Base-by-base conservation (phyloP, 768 basidiomycete genomes). In the Tubosaeta brunneosetosa region DNA sequence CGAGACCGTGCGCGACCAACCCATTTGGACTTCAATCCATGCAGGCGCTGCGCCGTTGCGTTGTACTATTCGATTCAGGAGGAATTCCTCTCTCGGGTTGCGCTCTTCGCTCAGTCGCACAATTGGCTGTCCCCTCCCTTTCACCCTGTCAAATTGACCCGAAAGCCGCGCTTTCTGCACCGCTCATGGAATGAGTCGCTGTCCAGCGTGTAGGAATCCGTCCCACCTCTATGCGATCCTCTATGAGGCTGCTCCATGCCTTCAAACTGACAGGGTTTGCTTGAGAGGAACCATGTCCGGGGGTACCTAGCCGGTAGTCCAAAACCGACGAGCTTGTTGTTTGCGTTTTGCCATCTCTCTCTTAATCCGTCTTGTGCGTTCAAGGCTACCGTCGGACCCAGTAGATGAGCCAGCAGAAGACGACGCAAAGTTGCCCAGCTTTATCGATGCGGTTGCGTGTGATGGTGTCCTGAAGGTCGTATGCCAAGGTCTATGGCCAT, bases 31-130 rank as follows among this genome's bases (percentile, higher is more conserved):
- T 69, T 93, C 90, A 1, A 93, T 84, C 91, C 91, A 94, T 4
- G 88, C 86, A 29, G 91, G 91, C 4, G 82, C 80, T 86, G 46
- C 82, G 75, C 62, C n/a, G n/a, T n/a, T n/a, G n/a, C n/a, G n/a
- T n/a, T 89, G 84, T 7, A 93, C 79, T 52, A 91, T 90, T 12
- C 91, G 81, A 59, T 92, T 94, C 85, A 93, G 84, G 44, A 93
- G 72, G 59, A 85, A 88, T 63, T 92, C 90, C 58, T 88, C 87
- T 8, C 86, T 76, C 11, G 80, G 82, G 59, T 84, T 84, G n/a
- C 68, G 64, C 54, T 81, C 79, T 25, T 80, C 78, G 2, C 59
- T 66, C 45, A 72, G 65, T 36, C 66, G 61, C 1, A 62, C 57
- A 5, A 85, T 67, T 2, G 81, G 83, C 62, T 77, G 73, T 1